Percentiles rank a stretch among this genome's conserved stretches.
These are phyloP conservation scores for Phytopythium helicoides DNA, from an alignment of 352 stramenopile species.

Conservation along the genomic window DNA sequence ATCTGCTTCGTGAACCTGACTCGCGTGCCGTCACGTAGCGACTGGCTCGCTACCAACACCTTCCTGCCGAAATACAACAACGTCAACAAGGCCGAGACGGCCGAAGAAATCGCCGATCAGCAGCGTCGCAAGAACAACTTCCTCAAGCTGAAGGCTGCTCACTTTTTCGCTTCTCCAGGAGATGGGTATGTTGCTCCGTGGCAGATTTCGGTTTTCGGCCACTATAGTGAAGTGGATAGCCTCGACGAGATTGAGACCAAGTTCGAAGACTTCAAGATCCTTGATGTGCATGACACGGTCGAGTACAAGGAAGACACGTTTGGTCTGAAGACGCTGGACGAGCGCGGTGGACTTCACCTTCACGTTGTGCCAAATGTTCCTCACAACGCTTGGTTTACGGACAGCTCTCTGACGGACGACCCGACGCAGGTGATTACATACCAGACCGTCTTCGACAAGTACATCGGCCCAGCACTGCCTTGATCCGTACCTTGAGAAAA, in stretches of 20 bases:
- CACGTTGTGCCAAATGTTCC: conserved; percentile 5
- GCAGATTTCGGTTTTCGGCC: conserved; percentile 35
- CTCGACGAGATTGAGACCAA: conserved; percentile 14
- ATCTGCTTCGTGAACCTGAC: conserved; percentile 42
- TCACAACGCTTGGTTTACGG: conserved; percentile 10
- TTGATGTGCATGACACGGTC: conserved; percentile 5
- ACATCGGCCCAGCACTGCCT: conserved; percentile 26
- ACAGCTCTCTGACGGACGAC: conserved; percentile 14
- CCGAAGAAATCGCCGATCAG: conserved; percentile 19
- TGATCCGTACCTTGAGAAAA: too few relatives aligned
- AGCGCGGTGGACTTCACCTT: conserved; percentile 10
- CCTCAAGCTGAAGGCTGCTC: conserved; percentile 24
- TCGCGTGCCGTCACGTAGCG: conserved; percentile 21
- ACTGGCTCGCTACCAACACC: conserved; percentile 25
- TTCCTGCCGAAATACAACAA: conserved; percentile 15
- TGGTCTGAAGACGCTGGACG: conserved; percentile 13
- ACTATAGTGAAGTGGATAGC: conserved; percentile 34
- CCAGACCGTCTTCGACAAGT: conserved; percentile 33
- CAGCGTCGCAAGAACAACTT: conserved; percentile 36
- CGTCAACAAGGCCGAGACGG: conserved; percentile 12
- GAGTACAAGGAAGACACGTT: conserved; percentile 15
- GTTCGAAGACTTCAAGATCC: conserved; percentile 9
- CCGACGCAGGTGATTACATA: conserved; percentile 22
- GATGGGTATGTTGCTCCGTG: conserved; percentile 40
- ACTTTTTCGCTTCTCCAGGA: conserved; percentile 38